phyloP scores from a whole-genome alignment of 2,329 filamentous ascomycete genomes.

The Ophiosphaerella herpotricha region DNA sequence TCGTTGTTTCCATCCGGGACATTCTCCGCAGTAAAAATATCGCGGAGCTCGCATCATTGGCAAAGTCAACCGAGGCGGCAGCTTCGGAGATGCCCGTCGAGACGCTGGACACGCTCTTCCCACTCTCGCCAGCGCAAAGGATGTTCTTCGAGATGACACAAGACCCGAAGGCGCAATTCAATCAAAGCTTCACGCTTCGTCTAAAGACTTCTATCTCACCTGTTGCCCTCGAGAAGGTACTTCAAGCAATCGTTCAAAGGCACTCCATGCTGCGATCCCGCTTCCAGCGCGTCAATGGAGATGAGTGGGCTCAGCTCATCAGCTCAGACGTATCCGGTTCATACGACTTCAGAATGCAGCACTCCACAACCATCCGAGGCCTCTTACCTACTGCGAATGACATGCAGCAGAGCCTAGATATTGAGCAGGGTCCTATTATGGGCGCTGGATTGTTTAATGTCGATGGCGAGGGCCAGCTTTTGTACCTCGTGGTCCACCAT shows the following conservation, averaged over 20 bases:
- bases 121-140: conserved; percentile 18
- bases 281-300: conserved; percentile 10
- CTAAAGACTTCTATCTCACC: not conserved
- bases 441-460: conserved; percentile 30
- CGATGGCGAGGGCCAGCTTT: conserved; percentile 3
- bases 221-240: not conserved
- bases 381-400: not conserved
- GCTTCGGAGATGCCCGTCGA: not conserved
- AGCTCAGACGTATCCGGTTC: conserved; percentile 9
- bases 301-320: conserved; percentile 21
- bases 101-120: conserved; percentile 9
- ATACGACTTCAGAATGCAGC: conserved; percentile 11
- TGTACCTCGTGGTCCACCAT: conserved; percentile 35
- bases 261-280: conserved; percentile 24
- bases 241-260: conserved; percentile 7
- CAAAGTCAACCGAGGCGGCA: too few species aligned
- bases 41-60: too few species aligned
- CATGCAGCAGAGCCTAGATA: conserved; percentile 13
- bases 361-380: too few species aligned
- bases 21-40: too few species aligned
- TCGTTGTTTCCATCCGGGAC: too few species aligned
- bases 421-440: conserved; percentile 18
- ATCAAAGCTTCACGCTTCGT: conserved; percentile 3
- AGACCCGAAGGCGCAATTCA: not conserved
- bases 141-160: conserved; percentile 13